phyloP scores from a whole-genome alignment of 225 moss, liverwort and hornwort species.

The Bryum argenteum region DNA sequence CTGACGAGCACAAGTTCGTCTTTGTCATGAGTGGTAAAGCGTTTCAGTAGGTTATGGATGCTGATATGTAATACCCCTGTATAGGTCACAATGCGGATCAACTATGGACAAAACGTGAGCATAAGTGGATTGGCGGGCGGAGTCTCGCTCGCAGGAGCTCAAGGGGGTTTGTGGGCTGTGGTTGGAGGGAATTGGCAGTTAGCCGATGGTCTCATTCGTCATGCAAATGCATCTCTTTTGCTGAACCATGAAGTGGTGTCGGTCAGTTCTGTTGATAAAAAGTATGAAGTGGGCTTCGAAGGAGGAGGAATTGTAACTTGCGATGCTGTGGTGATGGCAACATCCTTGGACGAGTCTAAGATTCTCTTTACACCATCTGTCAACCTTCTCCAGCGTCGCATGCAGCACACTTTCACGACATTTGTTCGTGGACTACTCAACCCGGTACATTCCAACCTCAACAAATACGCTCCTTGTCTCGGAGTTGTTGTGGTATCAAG shows the following conservation, averaged over 20 bases:
- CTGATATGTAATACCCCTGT: conserved; percentile 26
- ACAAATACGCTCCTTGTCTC: not conserved
- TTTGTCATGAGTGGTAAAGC: conserved; percentile 6
- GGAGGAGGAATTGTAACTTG: conserved; percentile 47
- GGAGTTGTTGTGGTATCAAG: conserved; percentile 10
- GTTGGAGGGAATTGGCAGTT: conserved; percentile 88
- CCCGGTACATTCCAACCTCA: conserved; percentile 43
- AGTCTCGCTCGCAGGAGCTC: conserved; percentile 90
- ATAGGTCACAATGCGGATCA: conserved; percentile 85
- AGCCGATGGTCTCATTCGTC: conserved; percentile 78
- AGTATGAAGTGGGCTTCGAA: conserved; percentile 53
- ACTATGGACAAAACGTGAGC: conserved; percentile 91
- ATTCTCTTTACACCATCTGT: conserved; percentile 71
- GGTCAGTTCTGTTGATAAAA: conserved; percentile 50
- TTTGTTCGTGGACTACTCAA: conserved; percentile 86
- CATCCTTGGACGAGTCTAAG: conserved; percentile 81
- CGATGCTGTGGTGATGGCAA: conserved; percentile 80
- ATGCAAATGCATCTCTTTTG: conserved; percentile 72
- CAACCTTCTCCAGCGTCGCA: conserved; percentile 56
- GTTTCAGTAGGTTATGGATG: conserved; percentile 8
- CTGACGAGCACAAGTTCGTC: not conserved
- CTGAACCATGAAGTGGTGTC: conserved; percentile 72
- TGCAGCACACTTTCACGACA: conserved; percentile 91
- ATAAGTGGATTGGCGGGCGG: conserved; percentile 91
- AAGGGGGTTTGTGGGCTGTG: conserved; percentile 83